phyloP scores from a whole-genome alignment of 1,139 yeast genomes.

The Petasospora rhodanensis region DNA sequence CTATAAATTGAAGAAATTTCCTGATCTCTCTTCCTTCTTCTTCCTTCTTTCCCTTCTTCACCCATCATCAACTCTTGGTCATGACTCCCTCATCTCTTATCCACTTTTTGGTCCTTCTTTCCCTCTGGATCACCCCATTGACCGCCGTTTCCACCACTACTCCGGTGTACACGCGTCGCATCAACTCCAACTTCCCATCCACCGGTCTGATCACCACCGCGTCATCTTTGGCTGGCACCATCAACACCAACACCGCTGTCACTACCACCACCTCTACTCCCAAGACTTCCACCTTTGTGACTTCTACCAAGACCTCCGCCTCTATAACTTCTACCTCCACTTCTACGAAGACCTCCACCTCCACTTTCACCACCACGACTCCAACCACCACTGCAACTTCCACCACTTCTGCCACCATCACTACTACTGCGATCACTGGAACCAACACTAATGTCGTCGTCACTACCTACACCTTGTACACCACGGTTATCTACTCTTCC shows the following conservation, averaged over 20 bases:
- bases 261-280: constrained; percentile 10
- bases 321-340: constrained; percentile 1
- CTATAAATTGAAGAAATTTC: no score
- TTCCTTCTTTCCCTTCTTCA: no score
- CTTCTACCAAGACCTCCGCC: constrained; percentile 4
- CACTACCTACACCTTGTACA: constrained; percentile 10
- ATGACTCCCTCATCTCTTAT: no score
- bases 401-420: constrained; percentile 4
- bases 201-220: constrained; percentile 18
- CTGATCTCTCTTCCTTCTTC: no score
- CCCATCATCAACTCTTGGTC: no score
- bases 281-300: constrained; percentile 4
- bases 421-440: constrained; percentile 4
- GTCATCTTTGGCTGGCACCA: constrained; percentile 15
- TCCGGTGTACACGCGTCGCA: constrained; percentile 11
- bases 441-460: constrained; percentile 1
- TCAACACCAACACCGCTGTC: constrained; percentile 15
- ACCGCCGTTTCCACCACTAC: no score
- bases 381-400: constrained; percentile 5
- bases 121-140: no score
- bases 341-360: constrained; percentile 2
- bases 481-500: constrained; percentile 4
- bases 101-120: no score
- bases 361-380: constrained; percentile 4
- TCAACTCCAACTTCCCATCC: constrained; percentile 18